Evolutionary conservation across 1,284 basidiomycete genomes (phyloP).

Genomic region (Ustilago sp.): DNA sequence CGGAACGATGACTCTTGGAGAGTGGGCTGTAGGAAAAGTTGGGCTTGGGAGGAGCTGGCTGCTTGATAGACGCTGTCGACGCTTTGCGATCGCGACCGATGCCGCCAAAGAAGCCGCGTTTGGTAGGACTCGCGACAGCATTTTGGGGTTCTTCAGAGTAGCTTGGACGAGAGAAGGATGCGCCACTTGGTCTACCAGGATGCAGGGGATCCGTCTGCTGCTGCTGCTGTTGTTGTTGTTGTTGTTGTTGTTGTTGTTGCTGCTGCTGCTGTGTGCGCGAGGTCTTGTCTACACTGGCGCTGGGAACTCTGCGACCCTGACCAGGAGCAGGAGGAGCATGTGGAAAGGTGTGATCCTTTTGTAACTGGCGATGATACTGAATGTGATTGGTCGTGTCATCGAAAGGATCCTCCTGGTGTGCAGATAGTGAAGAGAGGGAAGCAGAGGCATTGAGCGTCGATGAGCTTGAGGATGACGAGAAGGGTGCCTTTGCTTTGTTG

Average conservation of each 20-base stretch:
- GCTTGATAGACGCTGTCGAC: slow-evolving; percentile 39
- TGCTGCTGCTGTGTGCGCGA: slow-evolving; percentile 9
- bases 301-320: slow-evolving; percentile 22
- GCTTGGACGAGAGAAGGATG: slow-evolving; percentile 30
- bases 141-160: slow-evolving; percentile 36
- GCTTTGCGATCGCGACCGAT: slow-evolving; percentile 52
- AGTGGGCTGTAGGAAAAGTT: slow-evolving; percentile 48
- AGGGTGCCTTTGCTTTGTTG: slow-evolving; percentile 62
- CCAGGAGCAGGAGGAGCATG: slow-evolving; percentile 25
- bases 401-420: slow-evolving; percentile 41
- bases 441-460: slow-evolving; percentile 48
- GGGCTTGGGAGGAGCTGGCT: slow-evolving; percentile 25
- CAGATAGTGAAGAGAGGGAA: slow-evolving; percentile 48
- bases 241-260: slow-evolving; percentile 16
- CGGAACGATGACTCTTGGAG: slow-evolving; percentile 33
- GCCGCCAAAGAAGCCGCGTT: slow-evolving; percentile 58
- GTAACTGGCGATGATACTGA: slow-evolving; percentile 50
- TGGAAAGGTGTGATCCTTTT: slow-evolving; percentile 36
- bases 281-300: slow-evolving; percentile 16
- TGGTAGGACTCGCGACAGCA: slow-evolving; percentile 51
- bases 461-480: slow-evolving; percentile 52
- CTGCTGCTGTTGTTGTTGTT: slow-evolving; percentile 4
- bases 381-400: slow-evolving; percentile 46
- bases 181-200: slow-evolving; percentile 5
- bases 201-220: slow-evolving; percentile 18